Base-by-base conservation (phyloP, 129 eudicot species). In the Flaveria trinervia region DNA sequence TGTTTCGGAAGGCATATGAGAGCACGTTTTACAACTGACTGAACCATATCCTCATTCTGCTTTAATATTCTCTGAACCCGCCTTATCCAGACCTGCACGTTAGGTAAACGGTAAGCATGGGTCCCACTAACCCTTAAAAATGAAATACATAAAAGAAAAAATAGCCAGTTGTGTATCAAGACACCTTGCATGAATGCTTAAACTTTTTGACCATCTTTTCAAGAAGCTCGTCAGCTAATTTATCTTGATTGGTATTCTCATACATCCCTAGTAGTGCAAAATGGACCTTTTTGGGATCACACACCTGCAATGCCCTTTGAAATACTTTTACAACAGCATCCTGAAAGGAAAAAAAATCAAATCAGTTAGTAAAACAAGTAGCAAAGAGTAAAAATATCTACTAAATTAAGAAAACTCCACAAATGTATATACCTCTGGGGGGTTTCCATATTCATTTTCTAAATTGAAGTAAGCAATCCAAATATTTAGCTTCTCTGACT, bases 381-480 rank as follows among this genome's bases (percentile, higher is more conserved):
- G 15, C 26, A 20, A 52, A 39, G 51, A 66, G 57, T 8, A 61
- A 48, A 33, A 33, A n/a, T 8, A 22, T 36, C n/a, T 36, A 11
- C 18, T 33, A 4, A 46, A 30, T 11, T 13, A 22, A 60, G 6
- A 69, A 65, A 49, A 12, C 46, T 43, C 15, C 43, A 3, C 6
- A 41, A n/a, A 23, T 8, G 15, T 43, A 28, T 43, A 50, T 79
- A 90, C 98, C 97, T 93, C 91, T 23, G 92, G 96, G 33, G 98
- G 97, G 86, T 84, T 87, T 30, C 97, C 98, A 65, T 80, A 85
- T 78, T 88, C 90, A 83, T 93, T 93, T 77, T 93, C 98, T 75
- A 93, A 83, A 74, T 90, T 93, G 76, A 93, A 89, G 65, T 86
- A 90, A n/a, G 97, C 98, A 39, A 85, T 86, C 98, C 97, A 93